Conservation (phyloP, 2,329 filamentous ascomycete genomes). For the Colletotrichum eleusines region DNA sequence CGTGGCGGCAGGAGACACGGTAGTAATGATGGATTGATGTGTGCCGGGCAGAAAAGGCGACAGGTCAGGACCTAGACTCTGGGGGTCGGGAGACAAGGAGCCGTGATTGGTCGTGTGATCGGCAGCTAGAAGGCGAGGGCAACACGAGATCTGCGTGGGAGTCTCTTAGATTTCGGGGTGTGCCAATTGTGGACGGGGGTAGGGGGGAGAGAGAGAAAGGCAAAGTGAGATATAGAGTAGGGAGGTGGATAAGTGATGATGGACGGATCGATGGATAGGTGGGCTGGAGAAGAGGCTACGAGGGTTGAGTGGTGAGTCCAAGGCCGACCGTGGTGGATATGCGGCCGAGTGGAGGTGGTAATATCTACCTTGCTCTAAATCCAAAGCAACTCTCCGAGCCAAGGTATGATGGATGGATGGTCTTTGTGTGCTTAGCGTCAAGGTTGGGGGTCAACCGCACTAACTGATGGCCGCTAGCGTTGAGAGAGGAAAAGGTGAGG, state of each 20-base stretch:
- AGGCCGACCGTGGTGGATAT: constrained; percentile 8
- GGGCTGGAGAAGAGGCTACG: constrained; percentile 33
- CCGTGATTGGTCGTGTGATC: constrained; percentile 36
- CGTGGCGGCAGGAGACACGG: not conserved
- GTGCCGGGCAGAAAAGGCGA: constrained; percentile 18
- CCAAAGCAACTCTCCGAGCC: not conserved
- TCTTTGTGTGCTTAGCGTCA: constrained; percentile 32
- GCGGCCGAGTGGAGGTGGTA: constrained; percentile 17
- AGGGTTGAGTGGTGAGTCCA: constrained; percentile 8
- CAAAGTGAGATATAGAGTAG: constrained; percentile 26
- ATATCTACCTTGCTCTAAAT: not conserved
- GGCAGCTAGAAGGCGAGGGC: constrained; percentile 26
- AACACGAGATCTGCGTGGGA: constrained; percentile 37
- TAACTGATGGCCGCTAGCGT: constrained; percentile 34
- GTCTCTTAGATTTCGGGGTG: constrained; percentile 5
- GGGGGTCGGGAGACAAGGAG: constrained; percentile 20
- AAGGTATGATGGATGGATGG: constrained; percentile 5
- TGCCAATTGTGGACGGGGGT: constrained; percentile 17
- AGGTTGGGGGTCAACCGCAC: constrained; percentile 35
- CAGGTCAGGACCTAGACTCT: not conserved
- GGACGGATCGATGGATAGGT: constrained; percentile 28
- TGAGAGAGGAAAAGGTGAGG: constrained; percentile 18
- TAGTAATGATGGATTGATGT: not conserved
- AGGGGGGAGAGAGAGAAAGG: constrained; percentile 10
- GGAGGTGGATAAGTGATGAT: constrained; percentile 4